Evolutionary conservation across 768 basidiomycete species (phyloP), one percentile per base, ranked within the genome.

Genomic region (Pholiota molesta): DNA sequence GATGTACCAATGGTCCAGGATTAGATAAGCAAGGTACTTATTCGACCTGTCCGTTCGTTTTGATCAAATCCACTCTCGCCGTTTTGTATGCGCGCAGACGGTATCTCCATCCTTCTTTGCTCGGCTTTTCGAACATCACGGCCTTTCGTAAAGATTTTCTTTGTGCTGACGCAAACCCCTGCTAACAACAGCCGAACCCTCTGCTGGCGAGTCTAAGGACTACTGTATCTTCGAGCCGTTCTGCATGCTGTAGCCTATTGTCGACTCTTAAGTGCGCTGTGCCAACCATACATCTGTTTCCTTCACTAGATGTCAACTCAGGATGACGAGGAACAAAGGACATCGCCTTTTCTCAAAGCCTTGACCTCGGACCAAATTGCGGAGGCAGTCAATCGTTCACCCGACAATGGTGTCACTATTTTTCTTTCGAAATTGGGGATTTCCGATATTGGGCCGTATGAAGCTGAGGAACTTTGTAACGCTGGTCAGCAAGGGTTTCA

Each of bases 381-480:
- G 10, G 85, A 92, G 40, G 92, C 91, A 26, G 72, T 91, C 21
- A 73, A 78, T 53, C 81, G 76, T 61, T 94, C 92, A 47, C 75
- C 83, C 7, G 95, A 98, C 77, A 77, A 81, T 57, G 94, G 95
- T 8, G 86, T 86, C 60, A 97, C 95, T 6, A 79, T 99, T 59
- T 88, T 94, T 71, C 83, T 99, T 53, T 87, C 91, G 62, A 90
- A 93, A 74, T 85, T 90, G 75, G 83, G 83, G 47, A 78, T 98
- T 39, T 86, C 87, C 10, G 88, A 94, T 62, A 83, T 98, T 44
- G 88, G 88, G 9, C 84, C 87, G 65, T 81, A 82, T 45, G 90
- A 90, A n/a, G 90, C 87, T 8, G 83, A 90, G 65, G 88, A 90
- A 67, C 85, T 99, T n/a, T 86, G 86, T 16, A 33, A 81, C 78